Evolutionary conservation across 305 asterid species (phyloP).

Genomic region (Rubia balearica): DNA sequence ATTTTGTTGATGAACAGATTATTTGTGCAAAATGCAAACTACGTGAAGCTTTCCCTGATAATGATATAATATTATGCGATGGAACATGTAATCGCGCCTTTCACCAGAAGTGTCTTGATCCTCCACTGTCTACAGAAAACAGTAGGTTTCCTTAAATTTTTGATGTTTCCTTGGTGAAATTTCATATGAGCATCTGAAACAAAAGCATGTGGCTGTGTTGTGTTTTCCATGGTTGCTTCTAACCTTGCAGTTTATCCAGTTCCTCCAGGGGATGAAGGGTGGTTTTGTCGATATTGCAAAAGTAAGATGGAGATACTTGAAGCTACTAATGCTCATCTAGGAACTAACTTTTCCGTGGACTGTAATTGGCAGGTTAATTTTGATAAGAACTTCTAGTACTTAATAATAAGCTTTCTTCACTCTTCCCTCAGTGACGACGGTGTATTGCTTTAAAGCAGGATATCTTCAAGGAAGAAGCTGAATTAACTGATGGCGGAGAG

Average conservation of each 20-base stretch:
- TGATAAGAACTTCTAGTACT: slow-evolving; percentile 15
- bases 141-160: slow-evolving; percentile 42
- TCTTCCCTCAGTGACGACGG: slow-evolving; percentile 14
- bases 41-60: slow-evolving; percentile 75
- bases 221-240: slow-evolving; percentile 12
- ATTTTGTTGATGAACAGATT: slow-evolving; percentile 47
- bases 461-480: slow-evolving; percentile 88
- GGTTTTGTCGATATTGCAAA: slow-evolving; percentile 92
- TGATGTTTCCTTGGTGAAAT: not conserved
- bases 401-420: slow-evolving; percentile 8
- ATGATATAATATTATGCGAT: slow-evolving; percentile 86
- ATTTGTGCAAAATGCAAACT: slow-evolving; percentile 82
- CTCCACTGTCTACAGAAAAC: slow-evolving; percentile 73
- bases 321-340: slow-evolving; percentile 92
- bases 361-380: slow-evolving; percentile 74
- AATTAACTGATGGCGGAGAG: slow-evolving; percentile 55
- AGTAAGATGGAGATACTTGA: slow-evolving; percentile 84
- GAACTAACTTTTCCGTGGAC: slow-evolving; percentile 71
- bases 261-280: slow-evolving; percentile 93
- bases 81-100: slow-evolving; percentile 93
- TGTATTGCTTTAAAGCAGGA: slow-evolving; percentile 45
- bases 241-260: slow-evolving; percentile 41
- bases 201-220: not conserved
- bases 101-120: slow-evolving; percentile 91
- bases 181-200: not conserved